These are phyloP conservation scores for Musa beccarii DNA, from an alignment of 176 grass and related monocot genomes.

Conservation along the genomic window DNA sequence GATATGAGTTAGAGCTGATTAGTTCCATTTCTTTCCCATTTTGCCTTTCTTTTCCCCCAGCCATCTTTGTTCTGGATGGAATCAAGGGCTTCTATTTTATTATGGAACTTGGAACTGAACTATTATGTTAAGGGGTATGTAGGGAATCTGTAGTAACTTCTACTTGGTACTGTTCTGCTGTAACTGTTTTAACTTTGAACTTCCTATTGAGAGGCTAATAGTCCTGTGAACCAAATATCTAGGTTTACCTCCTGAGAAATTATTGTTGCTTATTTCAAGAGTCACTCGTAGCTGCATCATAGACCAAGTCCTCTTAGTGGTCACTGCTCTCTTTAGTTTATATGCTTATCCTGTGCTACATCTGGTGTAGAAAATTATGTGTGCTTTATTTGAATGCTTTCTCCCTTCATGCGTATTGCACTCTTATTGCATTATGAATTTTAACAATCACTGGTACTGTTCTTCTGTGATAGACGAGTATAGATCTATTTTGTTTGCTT, in stretches of 20 bases:
- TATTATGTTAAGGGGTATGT: constrained; percentile 45
- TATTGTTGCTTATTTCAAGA: not conserved
- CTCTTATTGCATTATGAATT: not conserved
- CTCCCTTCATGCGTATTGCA: not conserved
- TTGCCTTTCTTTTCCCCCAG: constrained; percentile 20
- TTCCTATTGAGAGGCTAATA: constrained; percentile 22
- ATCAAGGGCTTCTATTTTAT: constrained; percentile 39
- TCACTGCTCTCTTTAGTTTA: not conserved
- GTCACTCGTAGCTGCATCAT: not conserved
- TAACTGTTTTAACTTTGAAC: constrained; percentile 49
- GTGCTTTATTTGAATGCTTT: not conserved
- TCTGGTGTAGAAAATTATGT: not conserved
- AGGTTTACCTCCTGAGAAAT: constrained; percentile 1
- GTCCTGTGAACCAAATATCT: not conserved
- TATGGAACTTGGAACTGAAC: constrained; percentile 38
- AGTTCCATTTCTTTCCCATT: constrained; percentile 42
- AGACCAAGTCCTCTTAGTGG: not conserved
- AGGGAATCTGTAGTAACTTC: constrained; percentile 48
- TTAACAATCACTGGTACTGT: not conserved
- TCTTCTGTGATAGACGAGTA: too few species aligned
- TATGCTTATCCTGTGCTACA: not conserved
- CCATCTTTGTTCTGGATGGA: constrained; percentile 38
- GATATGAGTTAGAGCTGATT: constrained; percentile 89
- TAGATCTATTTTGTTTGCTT: too few species aligned
- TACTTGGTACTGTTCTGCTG: constrained; percentile 34